Conservation (phyloP, 2,329 filamentous ascomycete species). For the Camptophora hylomeconis region DNA sequence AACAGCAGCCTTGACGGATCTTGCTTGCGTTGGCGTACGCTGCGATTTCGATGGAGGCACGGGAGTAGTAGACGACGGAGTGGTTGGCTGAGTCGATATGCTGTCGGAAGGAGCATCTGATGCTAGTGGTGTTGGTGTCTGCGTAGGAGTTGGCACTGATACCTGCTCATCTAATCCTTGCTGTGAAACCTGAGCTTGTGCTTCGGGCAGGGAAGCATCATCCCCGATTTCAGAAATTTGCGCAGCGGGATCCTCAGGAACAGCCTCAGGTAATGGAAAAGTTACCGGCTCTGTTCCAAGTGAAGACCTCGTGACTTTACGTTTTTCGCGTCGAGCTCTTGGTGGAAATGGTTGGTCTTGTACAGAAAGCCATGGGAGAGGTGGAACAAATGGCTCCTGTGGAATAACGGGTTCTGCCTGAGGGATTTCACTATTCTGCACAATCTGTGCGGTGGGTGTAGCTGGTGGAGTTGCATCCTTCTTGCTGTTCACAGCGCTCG, state of each 20-base stretch:
- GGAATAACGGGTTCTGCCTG: conserved; percentile 9
- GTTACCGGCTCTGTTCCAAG: conserved; percentile 28
- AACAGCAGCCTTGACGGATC: conserved; percentile 20
- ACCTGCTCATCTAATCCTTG: no score
- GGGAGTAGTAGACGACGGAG: conserved; percentile 39
- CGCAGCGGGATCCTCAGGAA: conserved; percentile 17
- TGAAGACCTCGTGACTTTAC: conserved; percentile 25
- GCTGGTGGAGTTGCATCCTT: conserved; percentile 14
- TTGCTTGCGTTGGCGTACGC: conserved; percentile 20
- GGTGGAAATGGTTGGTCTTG: conserved; percentile 42
- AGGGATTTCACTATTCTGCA: conserved; percentile 16
- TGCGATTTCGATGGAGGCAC: conserved; percentile 20
- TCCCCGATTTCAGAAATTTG: no score
- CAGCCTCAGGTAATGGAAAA: conserved; percentile 36
- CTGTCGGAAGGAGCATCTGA: conserved; percentile 46
- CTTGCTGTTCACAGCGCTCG: conserved; percentile 15
- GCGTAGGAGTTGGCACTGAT: conserved; percentile 21
- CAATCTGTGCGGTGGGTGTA: conserved; percentile 20
- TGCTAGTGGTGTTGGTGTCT: conserved; percentile 44
- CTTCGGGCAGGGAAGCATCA: conserved; percentile 8
- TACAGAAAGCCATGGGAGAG: conserved; percentile 48
- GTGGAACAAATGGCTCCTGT: conserved; percentile 36
- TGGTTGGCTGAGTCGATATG: conserved; percentile 42
- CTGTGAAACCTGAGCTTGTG: no score
- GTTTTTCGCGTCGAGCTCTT: conserved; percentile 34